Evolutionary conservation across 2,329 filamentous ascomycete species (phyloP).

Genomic region (Tolypocladium capitatum): DNA sequence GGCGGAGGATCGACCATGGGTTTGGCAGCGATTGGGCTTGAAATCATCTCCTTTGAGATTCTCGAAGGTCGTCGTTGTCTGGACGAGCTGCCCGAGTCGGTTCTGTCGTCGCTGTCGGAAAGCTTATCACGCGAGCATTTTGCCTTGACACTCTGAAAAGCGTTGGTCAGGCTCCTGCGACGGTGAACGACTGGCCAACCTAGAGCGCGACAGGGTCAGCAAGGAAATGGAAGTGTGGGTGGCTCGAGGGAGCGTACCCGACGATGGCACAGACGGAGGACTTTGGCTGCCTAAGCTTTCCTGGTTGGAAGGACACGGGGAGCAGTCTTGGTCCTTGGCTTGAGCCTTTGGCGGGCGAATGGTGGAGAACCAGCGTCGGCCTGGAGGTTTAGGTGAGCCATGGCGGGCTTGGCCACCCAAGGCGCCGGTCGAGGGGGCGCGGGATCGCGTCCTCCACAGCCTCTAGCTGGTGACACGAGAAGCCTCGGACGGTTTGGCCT

Average conservation of each 20-base stretch:
- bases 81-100: neutral
- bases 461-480: slow-evolving; percentile 11
- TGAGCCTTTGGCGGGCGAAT: slow-evolving; percentile 4
- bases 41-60: slow-evolving; percentile 1
- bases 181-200: slow-evolving; percentile 5
- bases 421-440: slow-evolving; percentile 2
- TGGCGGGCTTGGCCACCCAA: neutral
- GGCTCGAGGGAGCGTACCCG: neutral
- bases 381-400: neutral
- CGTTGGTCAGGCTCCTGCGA: slow-evolving; percentile 15
- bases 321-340: neutral
- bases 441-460: slow-evolving; percentile 13
- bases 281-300: neutral
- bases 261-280: neutral
- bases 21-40: neutral
- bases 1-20: slow-evolving; percentile 8
- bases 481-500: slow-evolving; percentile 1
- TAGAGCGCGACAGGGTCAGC: neutral
- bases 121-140: slow-evolving; percentile 14
- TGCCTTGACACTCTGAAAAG: slow-evolving; percentile 14
- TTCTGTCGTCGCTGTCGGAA: slow-evolving; percentile 2
- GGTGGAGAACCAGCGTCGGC: slow-evolving; percentile 9
- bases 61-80: neutral
- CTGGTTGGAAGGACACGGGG: neutral
- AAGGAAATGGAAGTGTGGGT: neutral